Base-by-base conservation (phyloP, 352 stramenopile species). In the Phytophthora rubi region DNA sequence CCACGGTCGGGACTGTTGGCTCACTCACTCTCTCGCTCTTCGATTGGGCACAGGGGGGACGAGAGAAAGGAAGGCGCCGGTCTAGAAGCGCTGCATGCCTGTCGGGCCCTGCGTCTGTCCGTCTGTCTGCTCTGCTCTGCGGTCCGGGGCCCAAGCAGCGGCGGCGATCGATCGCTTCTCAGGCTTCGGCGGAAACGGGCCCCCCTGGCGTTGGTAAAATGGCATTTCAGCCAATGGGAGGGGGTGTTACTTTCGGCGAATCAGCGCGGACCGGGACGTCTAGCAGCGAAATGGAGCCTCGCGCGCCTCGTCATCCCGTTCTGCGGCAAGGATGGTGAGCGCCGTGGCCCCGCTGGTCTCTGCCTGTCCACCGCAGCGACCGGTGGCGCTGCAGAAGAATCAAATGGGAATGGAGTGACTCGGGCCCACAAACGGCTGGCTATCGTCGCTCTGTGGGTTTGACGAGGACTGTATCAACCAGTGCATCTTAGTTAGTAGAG, bases 21-120 rank as follows among this genome's bases (percentile, higher is more conserved):
- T 26, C 23, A 26, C 23, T 39, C 33, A 2, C 42, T 56, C 32
- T 71, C 54, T 72, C 44, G 70, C 37, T 67, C 49, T 71, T 68
- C 62, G 39, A 21, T 64, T 62, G 42, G 26, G 37, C 21, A 39
- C 2, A 15, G 59, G 33, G 32, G 60, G 69, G 62, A 73, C 62
- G 68, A 79, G 62, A 71, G 59, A 74, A 74, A 62, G 48, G 59
- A 68, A 77, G 61, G n/a, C 65, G 62, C 59, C 44, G 61, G 59
- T 81, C 71, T 81, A 81, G 62, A 76, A 68, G 73, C 70, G 70
- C 73, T 61, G 73, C 73, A 81, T 81, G 58, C 70, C 73, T 76
- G 70, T 75, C 49, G 59, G 64, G 53, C 65, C 70, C 54, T 57
- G 44, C 64, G 52, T 72, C 52, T 32, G 59, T 74, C 59, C 53